Base-by-base conservation (phyloP, 495 filamentous ascomycete genomes). In the Podospora anserina region DNA sequence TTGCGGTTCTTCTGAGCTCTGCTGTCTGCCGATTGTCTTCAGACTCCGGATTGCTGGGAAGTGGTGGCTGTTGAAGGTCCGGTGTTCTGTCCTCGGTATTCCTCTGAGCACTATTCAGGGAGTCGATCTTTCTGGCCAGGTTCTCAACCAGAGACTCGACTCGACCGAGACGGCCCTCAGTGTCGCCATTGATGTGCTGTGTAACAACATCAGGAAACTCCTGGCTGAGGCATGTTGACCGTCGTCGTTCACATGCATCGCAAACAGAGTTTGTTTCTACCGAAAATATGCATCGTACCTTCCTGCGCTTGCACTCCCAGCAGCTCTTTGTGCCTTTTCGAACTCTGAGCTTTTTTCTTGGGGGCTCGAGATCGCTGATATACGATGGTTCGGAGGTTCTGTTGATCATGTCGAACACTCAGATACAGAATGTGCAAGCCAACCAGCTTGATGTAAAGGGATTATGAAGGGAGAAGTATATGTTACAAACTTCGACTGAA, bases 261-360 rank as follows among this genome's bases (percentile, higher is more conserved):
- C 85, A 87, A 56, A 74, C 74, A 18, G 72, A 56, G 28, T 80
- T 75, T 5, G 67, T 65, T 15, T 71, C 69, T 4, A 72, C 64
- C 26, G 71, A 68, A 65, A 83, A 83, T 19, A 71, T 81, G 72
- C 84, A 86, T 53, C 78, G 75, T 60, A 81, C 77, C 64, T 86
- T 86, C 3, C 82, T 78, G 57, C 78, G 80, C 65, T 83, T 83
- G 72, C 84, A 85, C 68, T 84, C 83, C 82, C 82, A 85, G 69
- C 83, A 86, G 65, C 81, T 83, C n/a, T 74, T 77, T 1, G 82
- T 85, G n/a, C 84, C 83, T 66, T 84, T 86, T 20, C 82, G 79
- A 49, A 84, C 23, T n/a, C 55, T 58, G 16, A 49, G 39, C 39
- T 49, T 49, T 2, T 49, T 49, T 16, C 15, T 49, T 1, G 39